Conservation (phyloP, 495 filamentous ascomycete genomes). For the Aspergillus affinis region DNA sequence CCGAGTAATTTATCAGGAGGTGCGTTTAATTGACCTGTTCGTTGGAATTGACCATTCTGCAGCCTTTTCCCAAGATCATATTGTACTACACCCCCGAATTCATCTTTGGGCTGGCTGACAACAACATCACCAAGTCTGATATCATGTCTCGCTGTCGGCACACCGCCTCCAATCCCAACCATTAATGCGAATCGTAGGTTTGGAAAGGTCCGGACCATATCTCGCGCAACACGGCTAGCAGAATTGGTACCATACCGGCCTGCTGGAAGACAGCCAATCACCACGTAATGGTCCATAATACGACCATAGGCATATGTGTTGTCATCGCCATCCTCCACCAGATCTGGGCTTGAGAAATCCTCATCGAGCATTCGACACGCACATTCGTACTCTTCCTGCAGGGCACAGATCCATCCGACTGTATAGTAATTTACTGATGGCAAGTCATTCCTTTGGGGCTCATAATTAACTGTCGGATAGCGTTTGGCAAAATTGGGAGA, state of each 20-base stretch:
- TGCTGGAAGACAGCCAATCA: slow-evolving; percentile 31
- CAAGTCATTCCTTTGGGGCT: too few relatives aligned
- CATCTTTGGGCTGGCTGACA: slow-evolving; percentile 26
- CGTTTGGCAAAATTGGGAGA: too few relatives aligned
- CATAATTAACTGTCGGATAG: too few relatives aligned
- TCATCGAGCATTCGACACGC: slow-evolving; percentile 39
- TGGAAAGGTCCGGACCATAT: slow-evolving; percentile 38
- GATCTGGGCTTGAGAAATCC: slow-evolving; percentile 7
- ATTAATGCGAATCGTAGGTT: slow-evolving; percentile 42
- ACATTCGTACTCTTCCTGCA: slow-evolving; percentile 34
- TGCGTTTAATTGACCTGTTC: slow-evolving; percentile 25
- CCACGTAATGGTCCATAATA: slow-evolving; percentile 39
- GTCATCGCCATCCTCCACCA: not conserved
- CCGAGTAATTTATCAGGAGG: slow-evolving; percentile 21
- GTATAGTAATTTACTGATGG: too few relatives aligned
- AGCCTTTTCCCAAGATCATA: slow-evolving; percentile 29
- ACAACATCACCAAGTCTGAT: slow-evolving; percentile 49
- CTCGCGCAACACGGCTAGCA: slow-evolving; percentile 29
- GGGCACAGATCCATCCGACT: slow-evolving; percentile 48
- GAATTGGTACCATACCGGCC: slow-evolving; percentile 32
- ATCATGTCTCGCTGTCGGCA: slow-evolving; percentile 32
- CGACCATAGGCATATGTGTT: slow-evolving; percentile 35
- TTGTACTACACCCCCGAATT: slow-evolving; percentile 18
- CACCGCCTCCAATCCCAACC: slow-evolving; percentile 50
- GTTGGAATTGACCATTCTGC: slow-evolving; percentile 13